Base-by-base conservation (phyloP, 805 yeast genomes). In the Myxozyma neotropica region DNA sequence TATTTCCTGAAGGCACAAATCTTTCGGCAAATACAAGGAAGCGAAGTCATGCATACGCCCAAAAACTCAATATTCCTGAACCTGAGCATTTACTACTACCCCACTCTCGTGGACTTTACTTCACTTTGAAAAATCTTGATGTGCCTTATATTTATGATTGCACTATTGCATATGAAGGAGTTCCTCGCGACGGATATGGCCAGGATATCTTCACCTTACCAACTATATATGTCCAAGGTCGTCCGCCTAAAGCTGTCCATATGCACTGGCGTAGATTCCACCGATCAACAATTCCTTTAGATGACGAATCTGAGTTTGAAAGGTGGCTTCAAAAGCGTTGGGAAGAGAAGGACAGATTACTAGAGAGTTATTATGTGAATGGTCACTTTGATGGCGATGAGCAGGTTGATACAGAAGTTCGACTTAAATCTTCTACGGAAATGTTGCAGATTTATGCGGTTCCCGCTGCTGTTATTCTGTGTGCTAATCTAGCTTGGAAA, bases 1-100 rank as follows among this genome's bases (percentile, higher is more conserved):
- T 94, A 27, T 94, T 87, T 74, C 99, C 99, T 1, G 99, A 94
- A 73, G 99, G 99, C 4, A 94, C 99, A 0, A 94, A 90, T 59
- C 75, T 88, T 55, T 85, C 94, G 39, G 78, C 78, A 4, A 80
- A 82, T 60, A 89, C 96, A 1, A 78, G 83, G 49, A 74, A 68
- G 2, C 81, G 82, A 58, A 83, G 92, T 7, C 77, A 76, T 17
- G 77, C 71, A 6, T 94, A 77, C 73, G 87, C 90, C 21, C 73
- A 71, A 4, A 81, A 84, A 63, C 70, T 78, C 24, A 69, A 67
- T 19, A 39, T 68, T 21, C 79, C 78, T 4, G 76, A 75, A 36
- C 78, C 81, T 6, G 77, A 80, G 42, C 85, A 89, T 71, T 83
- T 88, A 13, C 77, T 94, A 61, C 73, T 91, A n/a, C 99, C 99